A percentile compares a stretch with the other conserved stretches of the same genome.
Conservation (phyloP, 805 yeast species). For the Metschnikowia sp. region DNA sequence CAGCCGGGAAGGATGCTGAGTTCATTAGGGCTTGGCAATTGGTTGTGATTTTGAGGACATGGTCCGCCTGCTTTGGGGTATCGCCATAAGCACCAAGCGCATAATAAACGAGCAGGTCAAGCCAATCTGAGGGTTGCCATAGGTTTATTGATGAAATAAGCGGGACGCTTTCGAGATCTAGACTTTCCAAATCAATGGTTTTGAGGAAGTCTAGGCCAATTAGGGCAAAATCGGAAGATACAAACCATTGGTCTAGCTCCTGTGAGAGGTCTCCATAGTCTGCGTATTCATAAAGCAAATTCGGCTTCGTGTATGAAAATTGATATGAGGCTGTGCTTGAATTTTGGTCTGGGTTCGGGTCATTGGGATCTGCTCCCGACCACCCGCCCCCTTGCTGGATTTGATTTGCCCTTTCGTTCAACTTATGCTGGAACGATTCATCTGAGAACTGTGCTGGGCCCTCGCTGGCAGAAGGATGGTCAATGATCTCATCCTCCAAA, state of each 20-base stretch:
- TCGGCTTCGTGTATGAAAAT: slow-evolving; percentile 31
- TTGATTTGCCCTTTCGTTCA: slow-evolving; percentile 42
- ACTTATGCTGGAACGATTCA: slow-evolving; percentile 40
- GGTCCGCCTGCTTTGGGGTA: slow-evolving; percentile 3
- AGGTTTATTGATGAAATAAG: neutral
- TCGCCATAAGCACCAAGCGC: slow-evolving; percentile 13
- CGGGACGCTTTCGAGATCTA: neutral
- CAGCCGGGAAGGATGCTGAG: slow-evolving; percentile 14
- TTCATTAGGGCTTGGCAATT: slow-evolving; percentile 19
- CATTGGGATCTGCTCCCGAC: slow-evolving; percentile 8
- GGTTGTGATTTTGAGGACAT: slow-evolving; percentile 8
- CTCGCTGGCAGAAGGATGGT: slow-evolving; percentile 37
- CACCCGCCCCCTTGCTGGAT: slow-evolving; percentile 20
- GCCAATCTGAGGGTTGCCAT: neutral
- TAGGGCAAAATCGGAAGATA: slow-evolving; percentile 25
- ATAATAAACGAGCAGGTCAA: slow-evolving; percentile 11
- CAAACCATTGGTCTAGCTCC: slow-evolving; percentile 41
- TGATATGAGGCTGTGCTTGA: slow-evolving; percentile 15
- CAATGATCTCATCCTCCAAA: slow-evolving; percentile 46
- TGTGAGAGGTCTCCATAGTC: slow-evolving; percentile 26
- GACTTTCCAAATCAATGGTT: neutral
- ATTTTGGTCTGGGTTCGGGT: slow-evolving; percentile 5
- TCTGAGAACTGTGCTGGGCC: slow-evolving; percentile 28
- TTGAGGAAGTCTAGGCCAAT: slow-evolving; percentile 3
- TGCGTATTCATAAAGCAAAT: slow-evolving; percentile 27